Base-by-base conservation (phyloP, 805 yeast genomes). In the Helenozyma rhizophorensis region DNA sequence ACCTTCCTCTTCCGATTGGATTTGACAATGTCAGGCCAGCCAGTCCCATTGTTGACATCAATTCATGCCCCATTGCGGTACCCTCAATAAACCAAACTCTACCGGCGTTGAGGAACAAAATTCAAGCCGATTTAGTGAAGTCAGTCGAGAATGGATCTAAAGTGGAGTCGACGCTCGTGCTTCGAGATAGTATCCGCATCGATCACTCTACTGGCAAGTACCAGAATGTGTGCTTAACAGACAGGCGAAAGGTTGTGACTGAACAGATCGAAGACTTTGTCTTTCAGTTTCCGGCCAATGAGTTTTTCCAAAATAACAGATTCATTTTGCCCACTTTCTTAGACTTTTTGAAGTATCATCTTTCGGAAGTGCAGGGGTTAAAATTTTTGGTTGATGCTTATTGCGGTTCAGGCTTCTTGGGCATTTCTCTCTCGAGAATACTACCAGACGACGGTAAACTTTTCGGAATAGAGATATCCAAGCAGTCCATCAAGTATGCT, bases 341-440 rank as follows among this genome's bases (percentile, higher is more conserved):
- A 4, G 61, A 57, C 18, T 62, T 47, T 36, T 45, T 68, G 4
- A 41, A 51, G 16, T 33, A 42, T 19, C 40, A 39, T 15, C 25
- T 46, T 5, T 26, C 36, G 2, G 32, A 23, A 4, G 22, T 37
- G 3, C 54, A 54, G 13, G 37, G 33, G 8, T 28, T 36, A 19
- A 54, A 53, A 22, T 50, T 58, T 34, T 43, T 68, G 19, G 50
- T 68, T 6, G 74, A 68, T 36, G 55, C 72, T 3, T 68, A 68
- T 43, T 68, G 74, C 45, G 74, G 74, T 6, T 58, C 67, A 6
- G 74, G 74, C 3, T 62, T 68, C 39, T 61, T 68, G 39, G 70
- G 70, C 0, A 64, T 68, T 9, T 47, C 60, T 2, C 50, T 66
- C 18, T 50, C 65, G 0, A 45, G 54, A 9, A 46, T 39, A 7